A percentile compares a stretch with the other conserved stretches of the same genome.
Evolutionary conservation across 2,329 filamentous ascomycete species (phyloP).

Genomic region (Penicillium decumbens): DNA sequence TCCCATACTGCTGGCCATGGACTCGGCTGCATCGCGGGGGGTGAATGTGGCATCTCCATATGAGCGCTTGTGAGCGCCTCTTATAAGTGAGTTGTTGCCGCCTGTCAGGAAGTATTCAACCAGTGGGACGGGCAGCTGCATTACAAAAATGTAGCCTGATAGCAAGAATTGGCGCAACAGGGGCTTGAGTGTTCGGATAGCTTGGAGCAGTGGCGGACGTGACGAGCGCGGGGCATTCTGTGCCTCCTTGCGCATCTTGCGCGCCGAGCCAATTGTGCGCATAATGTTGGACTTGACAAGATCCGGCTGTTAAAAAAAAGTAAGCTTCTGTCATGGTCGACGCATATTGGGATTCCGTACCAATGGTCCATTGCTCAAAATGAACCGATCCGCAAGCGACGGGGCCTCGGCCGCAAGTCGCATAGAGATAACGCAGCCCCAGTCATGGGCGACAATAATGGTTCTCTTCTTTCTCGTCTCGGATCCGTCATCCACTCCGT

Average conservation of each 20-base stretch:
- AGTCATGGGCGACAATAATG: constrained; percentile 52
- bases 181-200: constrained; percentile 43
- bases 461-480: constrained; percentile 40
- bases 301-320: constrained; percentile 32
- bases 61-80: constrained; percentile 38
- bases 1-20: constrained; percentile 50
- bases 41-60: constrained; percentile 35
- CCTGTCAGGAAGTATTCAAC: constrained; percentile 44
- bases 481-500: constrained; percentile 35
- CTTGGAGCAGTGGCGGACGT: constrained; percentile 44
- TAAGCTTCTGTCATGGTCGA: background rate
- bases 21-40: constrained; percentile 40
- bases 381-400: constrained; percentile 52
- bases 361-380: constrained; percentile 51
- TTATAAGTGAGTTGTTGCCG: constrained; percentile 49
- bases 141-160: constrained; percentile 54
- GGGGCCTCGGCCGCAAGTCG: constrained; percentile 57
- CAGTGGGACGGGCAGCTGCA: constrained; percentile 48
- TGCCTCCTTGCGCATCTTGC: constrained; percentile 51
- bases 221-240: constrained; percentile 43
- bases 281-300: constrained; percentile 42
- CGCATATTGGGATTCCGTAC: constrained; percentile 34
- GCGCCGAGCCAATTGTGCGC: constrained; percentile 40
- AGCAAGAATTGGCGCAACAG: constrained; percentile 46
- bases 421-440: constrained; percentile 51